phyloP scores from a whole-genome alignment of 2,329 filamentous ascomycete species.

The Pseudogymnoascus sp. region DNA sequence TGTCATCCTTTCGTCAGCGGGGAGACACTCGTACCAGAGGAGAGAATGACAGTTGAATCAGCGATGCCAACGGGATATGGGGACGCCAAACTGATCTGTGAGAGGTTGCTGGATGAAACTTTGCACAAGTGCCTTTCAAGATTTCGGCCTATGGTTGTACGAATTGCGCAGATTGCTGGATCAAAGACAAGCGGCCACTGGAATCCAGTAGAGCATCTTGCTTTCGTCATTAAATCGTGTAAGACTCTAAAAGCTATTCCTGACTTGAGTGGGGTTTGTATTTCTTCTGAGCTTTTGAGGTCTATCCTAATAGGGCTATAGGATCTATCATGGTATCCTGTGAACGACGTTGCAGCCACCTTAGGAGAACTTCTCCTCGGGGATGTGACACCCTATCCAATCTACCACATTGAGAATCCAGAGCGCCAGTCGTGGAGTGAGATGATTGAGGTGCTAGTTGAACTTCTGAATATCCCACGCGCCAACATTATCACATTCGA shows the following conservation, averaged over 20 bases:
- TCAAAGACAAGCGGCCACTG: slow-evolving; percentile 44
- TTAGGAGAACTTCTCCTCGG: no score
- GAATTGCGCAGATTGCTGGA: slow-evolving; percentile 48
- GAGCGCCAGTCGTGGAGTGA: no score
- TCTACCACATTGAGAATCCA: no score
- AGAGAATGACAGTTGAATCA: slow-evolving; percentile 32
- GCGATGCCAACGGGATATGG: slow-evolving; percentile 43
- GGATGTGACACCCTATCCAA: no score
- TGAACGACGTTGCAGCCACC: no score
- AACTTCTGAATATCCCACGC: no score
- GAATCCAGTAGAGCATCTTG: slow-evolving; percentile 47
- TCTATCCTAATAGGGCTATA: no score
- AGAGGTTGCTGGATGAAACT: slow-evolving; percentile 43
- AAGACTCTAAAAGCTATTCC: slow-evolving; percentile 40
- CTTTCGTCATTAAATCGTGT: slow-evolving; percentile 44
- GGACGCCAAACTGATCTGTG: slow-evolving; percentile 47
- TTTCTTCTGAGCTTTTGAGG: no score
- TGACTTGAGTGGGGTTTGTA: slow-evolving; percentile 23
- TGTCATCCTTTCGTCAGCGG: no score
- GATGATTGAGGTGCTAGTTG: no score
- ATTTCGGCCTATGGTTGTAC: slow-evolving; percentile 39
- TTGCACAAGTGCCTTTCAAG: slow-evolving; percentile 34
- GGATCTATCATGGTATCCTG: no score
- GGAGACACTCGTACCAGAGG: slow-evolving; percentile 29
- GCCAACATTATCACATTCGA: no score